phyloP scores from a whole-genome alignment of 2,329 filamentous ascomycete genomes.

The Claviceps quebecensis region DNA sequence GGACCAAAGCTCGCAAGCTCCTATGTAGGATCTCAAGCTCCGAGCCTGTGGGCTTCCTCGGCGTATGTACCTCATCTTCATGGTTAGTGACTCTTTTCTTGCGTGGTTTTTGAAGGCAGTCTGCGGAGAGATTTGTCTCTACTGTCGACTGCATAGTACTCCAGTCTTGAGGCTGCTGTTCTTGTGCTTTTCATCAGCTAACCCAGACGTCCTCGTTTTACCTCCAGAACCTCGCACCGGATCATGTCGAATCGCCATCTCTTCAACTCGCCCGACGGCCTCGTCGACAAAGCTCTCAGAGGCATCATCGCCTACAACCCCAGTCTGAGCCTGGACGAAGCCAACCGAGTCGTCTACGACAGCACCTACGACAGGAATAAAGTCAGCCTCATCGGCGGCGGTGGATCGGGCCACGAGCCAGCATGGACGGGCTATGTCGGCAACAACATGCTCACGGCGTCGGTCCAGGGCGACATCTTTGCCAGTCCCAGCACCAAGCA shows the following conservation, averaged over 20 bases:
- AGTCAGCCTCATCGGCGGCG: conserved; percentile 39
- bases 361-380: conserved; percentile 27
- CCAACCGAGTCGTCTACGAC: conserved; percentile 38
- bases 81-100: no score
- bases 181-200: no score
- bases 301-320: conserved; percentile 41
- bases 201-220: no score
- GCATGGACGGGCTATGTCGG: conserved; percentile 53
- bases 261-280: conserved; percentile 37
- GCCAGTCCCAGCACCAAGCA: conserved; percentile 50
- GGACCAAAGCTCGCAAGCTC: no score
- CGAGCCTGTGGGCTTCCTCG: no score
- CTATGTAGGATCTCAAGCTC: no score
- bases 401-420: conserved; percentile 45
- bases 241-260: conserved; percentile 37
- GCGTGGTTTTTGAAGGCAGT: no score
- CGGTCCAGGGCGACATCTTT: conserved; percentile 49
- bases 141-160: no score
- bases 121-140: no score
- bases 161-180: no score
- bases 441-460: conserved; percentile 44
- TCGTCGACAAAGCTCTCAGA: conserved; percentile 36
- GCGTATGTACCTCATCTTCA: no score
- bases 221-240: background rate
- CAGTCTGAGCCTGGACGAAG: conserved; percentile 32